Conservation (phyloP, 208 protist species). For the Vickermania spadyakhi region DNA sequence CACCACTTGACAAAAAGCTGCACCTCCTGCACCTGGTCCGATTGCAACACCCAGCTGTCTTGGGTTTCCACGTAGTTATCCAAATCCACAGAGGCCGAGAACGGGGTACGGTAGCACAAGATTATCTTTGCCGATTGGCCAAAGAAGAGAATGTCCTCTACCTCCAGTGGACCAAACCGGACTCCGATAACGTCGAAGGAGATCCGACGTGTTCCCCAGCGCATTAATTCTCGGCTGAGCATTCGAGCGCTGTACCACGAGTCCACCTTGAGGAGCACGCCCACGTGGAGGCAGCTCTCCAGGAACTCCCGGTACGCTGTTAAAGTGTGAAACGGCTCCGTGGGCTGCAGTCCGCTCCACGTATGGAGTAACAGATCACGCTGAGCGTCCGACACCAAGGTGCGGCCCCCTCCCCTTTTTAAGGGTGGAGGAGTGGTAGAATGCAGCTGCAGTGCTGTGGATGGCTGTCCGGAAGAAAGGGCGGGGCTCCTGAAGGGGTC, state of each 20-base stretch:
- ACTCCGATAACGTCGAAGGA: slow-evolving; percentile 65
- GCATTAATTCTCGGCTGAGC: slow-evolving; percentile 51
- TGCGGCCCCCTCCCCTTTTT: not conserved
- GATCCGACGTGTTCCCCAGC: slow-evolving; percentile 58
- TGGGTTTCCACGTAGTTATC: slow-evolving; percentile 55
- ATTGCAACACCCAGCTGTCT: slow-evolving; percentile 67
- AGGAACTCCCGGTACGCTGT: slow-evolving; percentile 50
- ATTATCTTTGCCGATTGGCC: slow-evolving; percentile 51
- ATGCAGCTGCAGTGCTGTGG: not conserved
- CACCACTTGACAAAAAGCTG: slow-evolving; percentile 74
- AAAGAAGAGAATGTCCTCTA: slow-evolving; percentile 75
- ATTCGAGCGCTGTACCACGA: slow-evolving; percentile 81
- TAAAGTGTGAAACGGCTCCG: slow-evolving; percentile 22
- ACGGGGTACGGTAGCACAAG: slow-evolving; percentile 74
- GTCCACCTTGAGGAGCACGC: slow-evolving; percentile 84
- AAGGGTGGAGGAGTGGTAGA: not conserved
- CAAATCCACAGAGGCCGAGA: slow-evolving; percentile 37
- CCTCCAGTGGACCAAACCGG: slow-evolving; percentile 61
- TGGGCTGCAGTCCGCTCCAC: slow-evolving; percentile 48
- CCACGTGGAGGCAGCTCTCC: slow-evolving; percentile 61
- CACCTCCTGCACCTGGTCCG: slow-evolving; percentile 70
- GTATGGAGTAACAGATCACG: slow-evolving; percentile 24
- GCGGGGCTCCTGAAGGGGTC: not conserved
- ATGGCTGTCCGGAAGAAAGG: not conserved
- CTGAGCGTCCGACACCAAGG: slow-evolving; percentile 11